Conservation (phyloP, 768 basidiomycete genomes). For the Amanita pallidorosea region DNA sequence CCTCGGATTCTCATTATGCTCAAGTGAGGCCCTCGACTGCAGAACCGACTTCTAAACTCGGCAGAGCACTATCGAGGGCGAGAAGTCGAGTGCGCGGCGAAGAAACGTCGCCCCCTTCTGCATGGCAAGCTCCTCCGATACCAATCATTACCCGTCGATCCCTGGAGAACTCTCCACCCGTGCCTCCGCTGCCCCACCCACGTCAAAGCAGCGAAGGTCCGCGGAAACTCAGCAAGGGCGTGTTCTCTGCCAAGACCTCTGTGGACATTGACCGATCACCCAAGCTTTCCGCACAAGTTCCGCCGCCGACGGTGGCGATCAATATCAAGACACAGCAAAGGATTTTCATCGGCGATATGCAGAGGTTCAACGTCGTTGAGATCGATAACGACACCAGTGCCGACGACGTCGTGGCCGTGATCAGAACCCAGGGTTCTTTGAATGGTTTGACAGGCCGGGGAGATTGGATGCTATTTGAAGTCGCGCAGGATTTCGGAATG, state of each 20-base stretch:
- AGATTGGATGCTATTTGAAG: constrained; percentile 85
- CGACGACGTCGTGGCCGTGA: constrained; percentile 56
- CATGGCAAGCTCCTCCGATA: constrained; percentile 2
- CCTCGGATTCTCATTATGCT: constrained; percentile 17
- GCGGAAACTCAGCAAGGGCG: constrained; percentile 1
- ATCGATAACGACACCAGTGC: constrained; percentile 59
- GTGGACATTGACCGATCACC: constrained; percentile 14
- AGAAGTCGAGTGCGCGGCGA: constrained; percentile 4
- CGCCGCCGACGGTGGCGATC: constrained; percentile 15
- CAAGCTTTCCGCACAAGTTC: constrained; percentile 10
- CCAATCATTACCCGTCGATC: neutral
- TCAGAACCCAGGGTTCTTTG: constrained; percentile 59
- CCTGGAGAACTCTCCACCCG: neutral
- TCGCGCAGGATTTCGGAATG: constrained; percentile 88
- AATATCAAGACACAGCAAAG: constrained; percentile 44
- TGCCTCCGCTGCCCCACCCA: neutral
- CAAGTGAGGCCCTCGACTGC: constrained; percentile 19
- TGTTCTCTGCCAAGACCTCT: constrained; percentile 9
- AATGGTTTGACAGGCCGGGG: constrained; percentile 44
- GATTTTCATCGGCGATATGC: constrained; percentile 68
- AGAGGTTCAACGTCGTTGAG: constrained; percentile 67
- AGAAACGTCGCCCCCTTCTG: neutral
- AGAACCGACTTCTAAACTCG: neutral
- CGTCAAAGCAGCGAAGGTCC: neutral
- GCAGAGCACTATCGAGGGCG: neutral